These are phyloP conservation scores for Imleria badia DNA, from an alignment of 768 basidiomycete genomes.

Conservation along the genomic window DNA sequence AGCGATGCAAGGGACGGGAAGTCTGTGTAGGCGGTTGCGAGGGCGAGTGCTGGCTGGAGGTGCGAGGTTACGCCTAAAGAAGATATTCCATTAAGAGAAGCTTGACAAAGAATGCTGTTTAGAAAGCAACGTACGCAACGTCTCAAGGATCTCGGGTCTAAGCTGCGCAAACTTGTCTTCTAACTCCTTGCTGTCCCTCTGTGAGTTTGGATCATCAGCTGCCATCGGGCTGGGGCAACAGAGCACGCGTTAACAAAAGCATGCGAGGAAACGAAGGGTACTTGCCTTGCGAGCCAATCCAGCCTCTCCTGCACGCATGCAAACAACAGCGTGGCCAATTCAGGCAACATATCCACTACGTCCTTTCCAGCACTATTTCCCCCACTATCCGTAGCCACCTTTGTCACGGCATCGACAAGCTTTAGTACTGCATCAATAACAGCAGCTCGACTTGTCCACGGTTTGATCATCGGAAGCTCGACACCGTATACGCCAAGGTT, in stretches of 20 bases:
- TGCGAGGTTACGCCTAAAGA: conserved; percentile 63
- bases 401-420: conserved; percentile 68
- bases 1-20: conserved; percentile 83
- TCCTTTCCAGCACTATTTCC: conserved; percentile 29
- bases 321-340: conserved; percentile 63
- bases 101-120: neutral
- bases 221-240: conserved; percentile 42
- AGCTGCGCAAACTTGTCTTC: conserved; percentile 67
- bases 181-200: conserved; percentile 58
- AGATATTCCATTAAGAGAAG: neutral
- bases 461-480: conserved; percentile 61
- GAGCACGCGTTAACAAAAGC: neutral
- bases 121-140: conserved; percentile 60
- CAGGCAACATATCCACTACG: conserved; percentile 56
- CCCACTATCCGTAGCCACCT: conserved; percentile 19
- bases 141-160: conserved; percentile 75
- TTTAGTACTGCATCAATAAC: conserved; percentile 68
- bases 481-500: conserved; percentile 79
- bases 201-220: conserved; percentile 46
- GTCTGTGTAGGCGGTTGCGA: conserved; percentile 87
- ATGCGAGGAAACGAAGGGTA: neutral
- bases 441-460: conserved; percentile 78
- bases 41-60: conserved; percentile 66
- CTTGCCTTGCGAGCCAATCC: conserved; percentile 64
- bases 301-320: conserved; percentile 66